Base-by-base conservation (phyloP, 169 alveolate genomes). In the Cryptosporidium xiaoi region DNA sequence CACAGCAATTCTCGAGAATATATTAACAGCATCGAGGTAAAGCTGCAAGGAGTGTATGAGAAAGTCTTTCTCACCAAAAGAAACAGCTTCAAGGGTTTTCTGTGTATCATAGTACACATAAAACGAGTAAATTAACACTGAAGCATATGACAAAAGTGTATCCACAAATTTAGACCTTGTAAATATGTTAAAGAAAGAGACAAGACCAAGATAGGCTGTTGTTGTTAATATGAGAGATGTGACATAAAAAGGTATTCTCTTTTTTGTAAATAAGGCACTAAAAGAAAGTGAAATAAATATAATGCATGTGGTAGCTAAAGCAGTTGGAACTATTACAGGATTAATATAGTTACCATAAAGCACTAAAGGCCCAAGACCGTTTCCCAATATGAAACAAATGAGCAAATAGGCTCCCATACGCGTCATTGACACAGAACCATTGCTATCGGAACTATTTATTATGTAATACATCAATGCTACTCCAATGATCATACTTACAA, bases 21-120 rank as follows among this genome's bases (percentile, higher is more conserved):
- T 58, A 62, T 77, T 77, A 10, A 60, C 65, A 5, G 65, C 87
- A 24, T 77, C 87, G 31, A 77, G 60, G 33, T 77, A 77, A 18
- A 77, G 87, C 33, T 77, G 87, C 7, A 77, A 40, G 1, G 87
- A 56, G 31, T 77, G 87, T n/a, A 77, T 56, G 18, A 77, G 71
- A 46, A 77, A 77, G 15, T 77, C 87, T 48, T 44, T 77, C 50
- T 77, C 87, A 3, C 77, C 87, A 31, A 20, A 77, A 15, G 87
- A 33, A 15, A 77, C 77, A 16, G 77, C 56, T 29, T 77, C 87
- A 4, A 77, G 71, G 44, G 87, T 77, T 16, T 60, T 77, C 20
- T 77, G 87, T 51, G 87, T 77, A 31, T 77, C 87, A 27, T 77
- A 77, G 64, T 60, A 77, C 18, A 77, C 66, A 29, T 77, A 77